These are phyloP conservation scores for Arxiozyma bovina DNA, from an alignment of 1,139 yeast genomes.

Conservation along the genomic window DNA sequence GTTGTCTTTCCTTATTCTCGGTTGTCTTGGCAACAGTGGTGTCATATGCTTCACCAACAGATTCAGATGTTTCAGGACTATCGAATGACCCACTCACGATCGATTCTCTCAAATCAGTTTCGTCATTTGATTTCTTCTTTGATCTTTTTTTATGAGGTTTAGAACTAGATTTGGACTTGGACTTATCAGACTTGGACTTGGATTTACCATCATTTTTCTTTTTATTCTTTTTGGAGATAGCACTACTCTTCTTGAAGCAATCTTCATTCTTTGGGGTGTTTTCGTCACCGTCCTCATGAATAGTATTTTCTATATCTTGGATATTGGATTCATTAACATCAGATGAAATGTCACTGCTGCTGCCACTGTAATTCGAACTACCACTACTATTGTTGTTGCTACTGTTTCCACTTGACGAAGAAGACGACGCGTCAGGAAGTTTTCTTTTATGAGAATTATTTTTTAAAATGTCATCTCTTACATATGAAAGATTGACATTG, in stretches of 20 bases:
- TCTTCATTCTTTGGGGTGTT: neutral
- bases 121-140: neutral
- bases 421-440: neutral
- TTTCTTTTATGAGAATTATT: neutral
- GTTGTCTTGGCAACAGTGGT: neutral
- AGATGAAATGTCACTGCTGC: neutral
- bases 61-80: neutral
- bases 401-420: constrained; percentile 1
- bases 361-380: neutral
- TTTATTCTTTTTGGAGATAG: neutral
- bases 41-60: neutral
- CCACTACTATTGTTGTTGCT: neutral
- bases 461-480: neutral
- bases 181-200: neutral
- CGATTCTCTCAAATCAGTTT: neutral
- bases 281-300: neutral
- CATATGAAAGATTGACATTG: neutral
- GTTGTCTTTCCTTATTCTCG: neutral
- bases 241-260: neutral
- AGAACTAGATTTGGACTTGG: neutral
- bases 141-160: neutral
- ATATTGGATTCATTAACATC: neutral
- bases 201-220: neutral
- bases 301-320: neutral
- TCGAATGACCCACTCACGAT: neutral